Evolutionary conservation across 805 yeast species (phyloP).

Genomic region (Ogataea populi-albae): DNA sequence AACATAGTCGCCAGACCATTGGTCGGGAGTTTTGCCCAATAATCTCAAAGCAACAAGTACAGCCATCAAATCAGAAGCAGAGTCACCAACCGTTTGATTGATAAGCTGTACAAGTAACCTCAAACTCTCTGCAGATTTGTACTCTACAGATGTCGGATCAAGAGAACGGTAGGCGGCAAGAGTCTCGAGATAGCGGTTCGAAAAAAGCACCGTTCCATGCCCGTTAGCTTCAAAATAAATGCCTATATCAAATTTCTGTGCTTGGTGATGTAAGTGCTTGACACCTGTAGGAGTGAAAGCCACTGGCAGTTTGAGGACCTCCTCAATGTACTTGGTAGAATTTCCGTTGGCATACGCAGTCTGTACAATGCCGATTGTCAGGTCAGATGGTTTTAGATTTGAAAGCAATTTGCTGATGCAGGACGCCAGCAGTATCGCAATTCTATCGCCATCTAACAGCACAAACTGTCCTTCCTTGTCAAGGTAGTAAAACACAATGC

Average conservation of each 20-base stretch:
- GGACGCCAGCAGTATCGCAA: slow-evolving; percentile 78
- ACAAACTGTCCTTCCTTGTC: slow-evolving; percentile 40
- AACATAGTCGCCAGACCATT: slow-evolving; percentile 74
- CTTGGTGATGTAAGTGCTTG: slow-evolving; percentile 92
- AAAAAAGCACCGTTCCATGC: slow-evolving; percentile 94
- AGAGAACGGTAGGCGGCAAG: slow-evolving; percentile 31
- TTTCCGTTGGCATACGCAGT: slow-evolving; percentile 98
- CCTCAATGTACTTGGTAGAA: slow-evolving; percentile 68
- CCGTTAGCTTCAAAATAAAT: slow-evolving; percentile 98
- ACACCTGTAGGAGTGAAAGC: slow-evolving; percentile 94
- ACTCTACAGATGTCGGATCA: slow-evolving; percentile 43
- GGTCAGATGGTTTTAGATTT: slow-evolving; percentile 37
- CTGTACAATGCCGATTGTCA: slow-evolving; percentile 77
- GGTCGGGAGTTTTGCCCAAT: slow-evolving; percentile 43
- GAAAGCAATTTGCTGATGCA: slow-evolving; percentile 50
- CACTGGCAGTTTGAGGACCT: slow-evolving; percentile 68
- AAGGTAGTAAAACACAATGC: slow-evolving; percentile 77
- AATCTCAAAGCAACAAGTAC: slow-evolving; percentile 65
- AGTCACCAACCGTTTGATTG: slow-evolving; percentile 98
- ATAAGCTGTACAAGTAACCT: slow-evolving; percentile 65
- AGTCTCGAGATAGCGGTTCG: slow-evolving; percentile 46
- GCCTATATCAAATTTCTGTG: slow-evolving; percentile 81
- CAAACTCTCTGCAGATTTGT: slow-evolving; percentile 51
- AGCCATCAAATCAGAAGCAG: slow-evolving; percentile 84
- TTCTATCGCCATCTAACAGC: slow-evolving; percentile 88